A percentile compares a stretch with the other conserved stretches of the same genome.
Evolutionary conservation across 1,284 basidiomycete species (phyloP).

Genomic region (Meira nashicola): DNA sequence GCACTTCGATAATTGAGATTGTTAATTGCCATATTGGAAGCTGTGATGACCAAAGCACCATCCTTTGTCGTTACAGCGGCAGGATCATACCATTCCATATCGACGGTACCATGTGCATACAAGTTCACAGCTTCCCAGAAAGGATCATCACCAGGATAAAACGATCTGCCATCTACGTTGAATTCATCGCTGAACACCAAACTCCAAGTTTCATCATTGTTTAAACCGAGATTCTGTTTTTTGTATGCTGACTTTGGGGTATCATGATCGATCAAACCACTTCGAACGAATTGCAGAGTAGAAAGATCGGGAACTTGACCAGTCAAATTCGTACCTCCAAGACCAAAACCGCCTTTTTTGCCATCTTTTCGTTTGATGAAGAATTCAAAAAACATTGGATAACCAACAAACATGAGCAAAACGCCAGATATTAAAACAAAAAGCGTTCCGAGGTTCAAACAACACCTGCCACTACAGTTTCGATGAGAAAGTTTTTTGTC

Average conservation of each 20-base stretch:
- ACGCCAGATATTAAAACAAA: conserved; percentile 20
- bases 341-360: conserved; percentile 24
- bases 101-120: conserved; percentile 11
- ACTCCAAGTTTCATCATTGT: conserved; percentile 6
- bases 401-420: conserved; percentile 27
- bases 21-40: conserved; percentile 48
- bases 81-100: conserved; percentile 45
- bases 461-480: conserved; percentile 16
- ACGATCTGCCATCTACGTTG: conserved; percentile 36
- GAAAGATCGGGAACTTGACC: conserved; percentile 25
- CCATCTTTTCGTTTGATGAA: conserved; percentile 2
- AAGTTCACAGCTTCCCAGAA: conserved; percentile 53
- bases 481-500: conserved; percentile 15
- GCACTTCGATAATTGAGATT: conserved; percentile 45
- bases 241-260: conserved; percentile 27
- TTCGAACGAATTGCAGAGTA: background rate
- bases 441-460: conserved; percentile 34
- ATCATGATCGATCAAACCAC: conserved; percentile 36
- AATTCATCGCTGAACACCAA: conserved; percentile 50
- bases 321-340: conserved; percentile 25
- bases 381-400: conserved; percentile 21
- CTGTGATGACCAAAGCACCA: conserved; percentile 35
- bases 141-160: conserved; percentile 48
- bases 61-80: conserved; percentile 34
- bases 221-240: conserved; percentile 1